Evolutionary conservation across 1,139 yeast genomes (phyloP).

Genomic region (Protomyces pachydermus): DNA sequence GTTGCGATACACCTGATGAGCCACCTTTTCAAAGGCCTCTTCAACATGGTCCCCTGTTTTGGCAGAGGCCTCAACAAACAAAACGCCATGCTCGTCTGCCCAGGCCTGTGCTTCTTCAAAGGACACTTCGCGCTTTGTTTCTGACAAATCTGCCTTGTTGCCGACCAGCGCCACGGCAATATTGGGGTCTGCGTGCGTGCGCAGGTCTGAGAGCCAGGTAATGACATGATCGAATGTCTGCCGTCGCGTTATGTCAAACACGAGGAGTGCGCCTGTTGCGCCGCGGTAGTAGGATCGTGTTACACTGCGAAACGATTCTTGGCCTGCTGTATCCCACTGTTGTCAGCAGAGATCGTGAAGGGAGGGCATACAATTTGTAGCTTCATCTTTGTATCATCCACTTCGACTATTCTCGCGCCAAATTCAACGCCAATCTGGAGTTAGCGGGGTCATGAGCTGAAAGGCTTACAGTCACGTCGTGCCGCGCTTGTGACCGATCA

Average conservation of each 20-base stretch:
- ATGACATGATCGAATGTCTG: conserved; percentile 48
- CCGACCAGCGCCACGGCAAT: conserved; percentile 48
- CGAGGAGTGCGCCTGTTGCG: conserved; percentile 73
- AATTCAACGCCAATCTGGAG: conserved; percentile 51
- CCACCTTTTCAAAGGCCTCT: conserved; percentile 81
- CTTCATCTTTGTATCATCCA: conserved; percentile 42
- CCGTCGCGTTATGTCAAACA: conserved; percentile 59
- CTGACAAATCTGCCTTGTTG: conserved; percentile 48
- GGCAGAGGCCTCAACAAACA: conserved; percentile 84
- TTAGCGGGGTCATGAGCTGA: not conserved
- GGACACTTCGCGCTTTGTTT: conserved; percentile 56
- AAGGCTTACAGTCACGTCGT: not conserved
- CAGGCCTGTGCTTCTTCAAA: conserved; percentile 41
- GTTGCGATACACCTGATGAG: conserved; percentile 53
- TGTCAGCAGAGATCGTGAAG: not conserved
- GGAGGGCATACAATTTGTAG: conserved; percentile 37
- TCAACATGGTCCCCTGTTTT: conserved; percentile 83
- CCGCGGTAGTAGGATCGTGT: conserved; percentile 75
- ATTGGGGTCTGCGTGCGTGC: conserved; percentile 43
- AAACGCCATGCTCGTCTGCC: conserved; percentile 28
- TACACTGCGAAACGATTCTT: conserved; percentile 66
- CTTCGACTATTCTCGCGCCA: conserved; percentile 44
- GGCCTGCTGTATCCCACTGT: conserved; percentile 78
- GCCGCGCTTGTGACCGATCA: conserved; percentile 35
- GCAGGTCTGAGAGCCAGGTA: conserved; percentile 49